Conservation (phyloP, 768 basidiomycete genomes). For the Mycena leptocephala region DNA sequence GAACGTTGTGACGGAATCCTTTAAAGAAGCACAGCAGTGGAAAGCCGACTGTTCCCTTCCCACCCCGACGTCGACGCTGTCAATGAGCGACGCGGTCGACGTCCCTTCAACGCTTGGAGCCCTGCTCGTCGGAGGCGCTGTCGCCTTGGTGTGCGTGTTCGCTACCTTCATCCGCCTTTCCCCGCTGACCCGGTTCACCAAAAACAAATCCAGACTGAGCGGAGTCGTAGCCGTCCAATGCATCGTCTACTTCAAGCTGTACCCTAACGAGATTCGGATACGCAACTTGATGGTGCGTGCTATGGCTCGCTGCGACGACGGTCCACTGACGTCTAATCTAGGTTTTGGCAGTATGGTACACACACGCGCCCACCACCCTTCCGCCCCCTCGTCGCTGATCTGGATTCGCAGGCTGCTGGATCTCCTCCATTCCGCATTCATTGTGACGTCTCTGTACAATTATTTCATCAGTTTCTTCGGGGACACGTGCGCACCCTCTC, state of each 20-base stretch:
- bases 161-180: not conserved
- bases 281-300: conserved; percentile 26
- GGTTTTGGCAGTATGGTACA: conserved; percentile 30
- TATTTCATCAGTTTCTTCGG: conserved; percentile 52
- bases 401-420: conserved; percentile 43
- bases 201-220: conserved; percentile 33
- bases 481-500: conserved; percentile 34
- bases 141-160: conserved; percentile 34
- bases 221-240: conserved; percentile 37
- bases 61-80: not conserved
- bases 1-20: no score
- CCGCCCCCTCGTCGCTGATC: not conserved
- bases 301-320: not conserved
- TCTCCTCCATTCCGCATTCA: conserved; percentile 48
- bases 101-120: conserved; percentile 35
- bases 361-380: not conserved
- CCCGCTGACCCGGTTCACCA: no score
- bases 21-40: no score
- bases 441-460: conserved; percentile 49
- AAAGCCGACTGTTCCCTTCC: not conserved
- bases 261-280: conserved; percentile 25
- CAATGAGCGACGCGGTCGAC: conserved; percentile 27
- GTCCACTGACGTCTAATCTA: not conserved
- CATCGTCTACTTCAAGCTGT: conserved; percentile 35
- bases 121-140: conserved; percentile 34